A percentile compares a stretch with the other conserved stretches of the same genome.
These are phyloP conservation scores for Linnemannia hyalina DNA, from an alignment of 192 early-diverging fungal genomes.

Conservation along the genomic window DNA sequence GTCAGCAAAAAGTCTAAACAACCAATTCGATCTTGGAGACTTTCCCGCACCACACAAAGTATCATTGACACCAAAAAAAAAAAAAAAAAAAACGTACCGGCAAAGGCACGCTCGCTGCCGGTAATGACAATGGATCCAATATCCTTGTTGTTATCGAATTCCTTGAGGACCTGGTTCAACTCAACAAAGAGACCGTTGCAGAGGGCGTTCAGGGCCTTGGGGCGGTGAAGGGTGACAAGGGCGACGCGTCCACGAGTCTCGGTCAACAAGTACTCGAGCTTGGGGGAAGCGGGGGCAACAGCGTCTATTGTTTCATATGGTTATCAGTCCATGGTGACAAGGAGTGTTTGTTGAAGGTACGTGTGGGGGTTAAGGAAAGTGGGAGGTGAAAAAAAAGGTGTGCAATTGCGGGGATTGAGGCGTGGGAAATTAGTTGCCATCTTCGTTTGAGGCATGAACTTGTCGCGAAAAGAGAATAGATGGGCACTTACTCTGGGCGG, in stretches of 20 bases:
- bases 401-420: background rate
- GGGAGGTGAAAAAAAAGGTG: background rate
- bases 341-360: background rate
- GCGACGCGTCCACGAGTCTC: conserved; percentile 87
- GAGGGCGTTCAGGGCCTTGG: conserved; percentile 97
- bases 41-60: background rate
- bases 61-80: background rate
- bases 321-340: background rate
- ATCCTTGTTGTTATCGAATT: conserved; percentile 78
- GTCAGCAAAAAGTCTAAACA: conserved; percentile 9
- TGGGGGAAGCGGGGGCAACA: conserved; percentile 40
- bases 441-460: background rate
- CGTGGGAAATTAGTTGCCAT: conserved; percentile 38
- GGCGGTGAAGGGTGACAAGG: conserved; percentile 91
- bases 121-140: conserved; percentile 96
- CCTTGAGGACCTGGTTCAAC: conserved; percentile 87
- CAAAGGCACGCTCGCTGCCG: conserved; percentile 96
- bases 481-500: conserved; percentile 44
- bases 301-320: conserved; percentile 26
- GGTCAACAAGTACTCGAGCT: conserved; percentile 66
- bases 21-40: background rate
- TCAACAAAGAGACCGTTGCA: conserved; percentile 93
- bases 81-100: conserved; percentile 68
- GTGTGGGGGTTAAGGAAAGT: background rate
- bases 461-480: background rate